These are phyloP conservation scores for Sugiyamaella paludigena DNA, from an alignment of 1,139 yeast species.

Conservation along the genomic window DNA sequence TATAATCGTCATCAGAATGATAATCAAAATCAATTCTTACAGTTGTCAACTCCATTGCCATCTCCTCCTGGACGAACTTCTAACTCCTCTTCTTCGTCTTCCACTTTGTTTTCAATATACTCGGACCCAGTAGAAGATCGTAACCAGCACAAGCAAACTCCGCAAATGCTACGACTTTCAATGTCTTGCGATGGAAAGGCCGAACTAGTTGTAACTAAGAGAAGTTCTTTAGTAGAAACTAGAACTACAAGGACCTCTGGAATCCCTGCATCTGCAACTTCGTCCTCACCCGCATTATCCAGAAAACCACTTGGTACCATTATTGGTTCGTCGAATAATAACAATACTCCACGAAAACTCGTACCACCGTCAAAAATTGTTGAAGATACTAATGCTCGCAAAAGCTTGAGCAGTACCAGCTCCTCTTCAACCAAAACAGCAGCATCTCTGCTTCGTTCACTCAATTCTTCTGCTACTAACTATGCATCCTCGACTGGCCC, in stretches of 20 bases:
- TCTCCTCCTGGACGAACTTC: slow-evolving; percentile 16
- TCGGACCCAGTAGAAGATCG: slow-evolving; percentile 1
- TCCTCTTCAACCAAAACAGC: slow-evolving; percentile 1
- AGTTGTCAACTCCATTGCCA: slow-evolving; percentile 1
- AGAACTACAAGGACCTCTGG: too few relatives aligned
- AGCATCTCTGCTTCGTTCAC: too few relatives aligned
- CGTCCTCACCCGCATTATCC: too few relatives aligned
- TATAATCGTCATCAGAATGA: too few relatives aligned
- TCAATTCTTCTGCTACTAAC: too few relatives aligned
- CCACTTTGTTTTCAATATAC: slow-evolving; percentile 15
- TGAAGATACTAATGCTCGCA: not conserved
- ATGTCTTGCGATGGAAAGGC: slow-evolving; percentile 42
- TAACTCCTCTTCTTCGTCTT: slow-evolving; percentile 15
- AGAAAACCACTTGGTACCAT: not conserved
- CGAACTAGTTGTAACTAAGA: slow-evolving; percentile 24
- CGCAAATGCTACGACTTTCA: slow-evolving; percentile 28
- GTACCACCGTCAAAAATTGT: not conserved
- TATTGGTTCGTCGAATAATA: not conserved
- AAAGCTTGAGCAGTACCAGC: not conserved
- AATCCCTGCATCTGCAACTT: too few relatives aligned
- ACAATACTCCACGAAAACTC: slow-evolving; percentile 2
- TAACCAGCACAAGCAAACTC: slow-evolving; percentile 1
- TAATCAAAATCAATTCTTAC: not conserved
- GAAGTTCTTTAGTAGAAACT: not conserved
- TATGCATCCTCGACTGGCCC: too few relatives aligned